Percentiles rank a stretch among this genome's conserved stretches.
These are phyloP conservation scores for Claviceps lovelessii DNA, from an alignment of 2,329 filamentous ascomycete genomes.

Conservation along the genomic window DNA sequence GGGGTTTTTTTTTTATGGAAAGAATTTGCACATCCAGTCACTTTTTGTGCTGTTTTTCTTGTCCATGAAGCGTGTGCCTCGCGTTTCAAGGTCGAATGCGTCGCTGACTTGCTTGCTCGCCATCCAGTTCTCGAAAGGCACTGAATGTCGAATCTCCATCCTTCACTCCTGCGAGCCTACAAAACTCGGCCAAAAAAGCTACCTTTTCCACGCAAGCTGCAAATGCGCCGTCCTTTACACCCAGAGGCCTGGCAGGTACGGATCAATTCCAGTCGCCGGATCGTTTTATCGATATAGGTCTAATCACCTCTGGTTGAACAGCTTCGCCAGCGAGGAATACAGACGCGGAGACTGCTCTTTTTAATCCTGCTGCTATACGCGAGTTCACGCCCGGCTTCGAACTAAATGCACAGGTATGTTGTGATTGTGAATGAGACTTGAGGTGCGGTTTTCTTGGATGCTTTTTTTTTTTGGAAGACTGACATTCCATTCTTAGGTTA, in stretches of 20 bases:
- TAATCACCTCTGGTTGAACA: neutral
- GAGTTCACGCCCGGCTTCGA: slow-evolving; percentile 49
- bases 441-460: neutral
- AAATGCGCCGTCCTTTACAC: slow-evolving; percentile 77
- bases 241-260: slow-evolving; percentile 40
- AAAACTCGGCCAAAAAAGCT: slow-evolving; percentile 45
- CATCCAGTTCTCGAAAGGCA: slow-evolving; percentile 48
- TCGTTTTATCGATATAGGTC: neutral
- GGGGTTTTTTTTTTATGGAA: neutral
- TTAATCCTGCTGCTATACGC: slow-evolving; percentile 42
- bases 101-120: neutral
- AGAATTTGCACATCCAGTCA: neutral
- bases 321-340: slow-evolving; percentile 25
- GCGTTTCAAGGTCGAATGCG: neutral
- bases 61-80: neutral
- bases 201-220: slow-evolving; percentile 80
- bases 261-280: neutral
- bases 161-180: slow-evolving; percentile 57
- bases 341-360: slow-evolving; percentile 30
- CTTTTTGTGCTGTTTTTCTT: neutral
- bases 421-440: neutral
- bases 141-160: slow-evolving; percentile 94
- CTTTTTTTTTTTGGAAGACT: neutral
- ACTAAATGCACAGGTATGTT: slow-evolving; percentile 30
- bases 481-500: slow-evolving; percentile 14